These are phyloP conservation scores for Theobroma cacao DNA, from an alignment of 345 rosid species.

Conservation along the genomic window DNA sequence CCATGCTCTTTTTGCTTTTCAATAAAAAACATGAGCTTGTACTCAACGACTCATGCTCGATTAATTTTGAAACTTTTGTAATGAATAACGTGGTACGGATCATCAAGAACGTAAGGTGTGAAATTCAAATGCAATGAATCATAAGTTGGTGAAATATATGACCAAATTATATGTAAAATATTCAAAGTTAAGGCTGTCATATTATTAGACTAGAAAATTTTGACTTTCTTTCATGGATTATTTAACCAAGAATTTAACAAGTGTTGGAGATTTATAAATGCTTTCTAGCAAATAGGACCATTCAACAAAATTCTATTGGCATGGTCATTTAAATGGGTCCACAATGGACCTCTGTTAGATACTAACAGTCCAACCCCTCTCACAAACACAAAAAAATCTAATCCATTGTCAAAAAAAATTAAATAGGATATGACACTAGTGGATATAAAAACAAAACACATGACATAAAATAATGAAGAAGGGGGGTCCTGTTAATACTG, in stretches of 20 bases:
- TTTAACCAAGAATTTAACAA: neutral
- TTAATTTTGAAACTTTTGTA: too few relatives aligned
- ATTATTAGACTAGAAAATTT: neutral
- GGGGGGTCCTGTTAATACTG: neutral
- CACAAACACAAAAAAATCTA: neutral
- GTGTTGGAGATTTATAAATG: neutral
- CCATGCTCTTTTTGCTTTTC: too few relatives aligned
- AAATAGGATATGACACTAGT: neutral
- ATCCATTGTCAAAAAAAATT: neutral
- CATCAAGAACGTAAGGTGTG: too few relatives aligned
- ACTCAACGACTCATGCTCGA: too few relatives aligned
- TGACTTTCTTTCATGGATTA: neutral
- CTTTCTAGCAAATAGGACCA: neutral
- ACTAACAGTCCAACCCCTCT: neutral
- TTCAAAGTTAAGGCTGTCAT: neutral
- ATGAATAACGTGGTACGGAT: too few relatives aligned
- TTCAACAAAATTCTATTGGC: neutral
- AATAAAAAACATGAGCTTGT: too few relatives aligned
- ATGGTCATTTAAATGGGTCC: conserved; percentile 15
- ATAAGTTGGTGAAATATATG: neutral
- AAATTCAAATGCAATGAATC: neutral
- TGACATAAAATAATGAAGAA: neutral
- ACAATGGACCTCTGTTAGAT: neutral
- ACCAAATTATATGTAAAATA: neutral
- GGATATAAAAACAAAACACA: neutral